phyloP scores from a whole-genome alignment of 2,329 filamentous ascomycete species.

The Colletotrichum sp. region DNA sequence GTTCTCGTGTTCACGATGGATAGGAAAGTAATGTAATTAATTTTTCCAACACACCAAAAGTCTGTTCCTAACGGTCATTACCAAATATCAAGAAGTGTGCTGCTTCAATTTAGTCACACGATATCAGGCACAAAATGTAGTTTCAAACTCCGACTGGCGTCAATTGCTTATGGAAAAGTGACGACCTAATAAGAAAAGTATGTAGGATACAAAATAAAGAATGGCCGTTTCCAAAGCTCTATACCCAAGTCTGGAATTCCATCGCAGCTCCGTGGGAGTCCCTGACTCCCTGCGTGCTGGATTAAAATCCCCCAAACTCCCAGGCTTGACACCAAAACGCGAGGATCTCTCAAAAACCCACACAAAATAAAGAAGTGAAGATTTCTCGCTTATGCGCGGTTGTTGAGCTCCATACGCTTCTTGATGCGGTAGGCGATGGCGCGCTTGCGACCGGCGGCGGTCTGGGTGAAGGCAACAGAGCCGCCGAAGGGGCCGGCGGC shows the following conservation, averaged over 20 bases:
- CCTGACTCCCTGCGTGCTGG: conserved; percentile 8
- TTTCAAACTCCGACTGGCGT: conserved; percentile 18
- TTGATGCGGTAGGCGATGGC: conserved; percentile 59
- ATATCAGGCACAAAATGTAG: not conserved
- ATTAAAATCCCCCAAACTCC: conserved; percentile 2
- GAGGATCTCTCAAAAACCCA: not conserved
- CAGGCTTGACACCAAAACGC: conserved; percentile 4
- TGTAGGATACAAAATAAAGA: conserved; percentile 14
- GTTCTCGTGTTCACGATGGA: not conserved
- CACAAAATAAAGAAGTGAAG: not conserved
- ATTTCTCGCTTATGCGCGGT: conserved; percentile 18
- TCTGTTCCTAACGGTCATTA: not conserved
- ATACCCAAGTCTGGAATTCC: conserved; percentile 15
- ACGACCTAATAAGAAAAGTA: conserved; percentile 10
- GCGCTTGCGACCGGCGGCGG: conserved; percentile 61
- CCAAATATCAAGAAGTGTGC: not conserved
- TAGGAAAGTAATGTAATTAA: not conserved
- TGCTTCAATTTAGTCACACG: not conserved
- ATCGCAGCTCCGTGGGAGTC: not conserved
- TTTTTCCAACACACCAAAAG: not conserved
- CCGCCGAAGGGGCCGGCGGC: conserved; percentile 71
- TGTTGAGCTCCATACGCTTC: conserved; percentile 40
- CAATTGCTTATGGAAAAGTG: conserved; percentile 16
- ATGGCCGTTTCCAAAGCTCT: conserved; percentile 19
- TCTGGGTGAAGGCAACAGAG: conserved; percentile 69